Base-by-base conservation (phyloP, 352 stramenopile genomes). In the Globisporangium heterothallicum region DNA sequence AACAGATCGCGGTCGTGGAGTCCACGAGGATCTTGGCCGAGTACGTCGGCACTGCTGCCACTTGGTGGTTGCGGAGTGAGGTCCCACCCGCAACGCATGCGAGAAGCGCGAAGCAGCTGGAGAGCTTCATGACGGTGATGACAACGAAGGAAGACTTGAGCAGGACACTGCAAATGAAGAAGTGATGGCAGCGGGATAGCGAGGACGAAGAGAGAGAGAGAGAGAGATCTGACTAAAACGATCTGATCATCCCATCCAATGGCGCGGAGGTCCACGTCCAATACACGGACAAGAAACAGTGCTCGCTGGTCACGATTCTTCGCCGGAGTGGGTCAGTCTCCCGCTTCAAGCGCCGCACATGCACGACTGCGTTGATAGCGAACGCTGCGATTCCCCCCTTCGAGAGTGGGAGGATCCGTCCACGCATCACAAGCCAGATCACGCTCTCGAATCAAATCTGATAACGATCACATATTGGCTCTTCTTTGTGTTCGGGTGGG, bases 1-100 rank as follows among this genome's bases (percentile, higher is more conserved):
- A 32, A 26, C 56, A 63, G 2, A 56, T 10, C 13, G 27, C 14
- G 13, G 43, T 25, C 5, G 42, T 49, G 3, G 42, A 21, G 21
- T 63, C 42, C 6, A 51, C 46, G 34, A 62, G 27, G 34, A 66
- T 44, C 36, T 59, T 61, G 32, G 43, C 46, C 29, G 53, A 56
- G 38, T 35, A 59, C 21, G 48, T 57, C 6, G 30, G 30, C 30
- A 36, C 30, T 16, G 30, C 6, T 14, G 16, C 40, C 8, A 46
- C 1, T 10, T 46, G n/a, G 40, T 46, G 40, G 40, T 26, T 46
- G 21, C 40, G n/a, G 1, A 46, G 6, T 36, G n/a, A n/a, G n/a
- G n/a, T n/a, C n/a, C n/a, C n/a, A n/a, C n/a, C n/a, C n/a, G 30
- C 34, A 21, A 14, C 19, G 9, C 30, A 36, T 8, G 6, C 30